These are phyloP conservation scores for Kwoniella shandongensis DNA, from an alignment of 768 basidiomycete species.

Conservation along the genomic window DNA sequence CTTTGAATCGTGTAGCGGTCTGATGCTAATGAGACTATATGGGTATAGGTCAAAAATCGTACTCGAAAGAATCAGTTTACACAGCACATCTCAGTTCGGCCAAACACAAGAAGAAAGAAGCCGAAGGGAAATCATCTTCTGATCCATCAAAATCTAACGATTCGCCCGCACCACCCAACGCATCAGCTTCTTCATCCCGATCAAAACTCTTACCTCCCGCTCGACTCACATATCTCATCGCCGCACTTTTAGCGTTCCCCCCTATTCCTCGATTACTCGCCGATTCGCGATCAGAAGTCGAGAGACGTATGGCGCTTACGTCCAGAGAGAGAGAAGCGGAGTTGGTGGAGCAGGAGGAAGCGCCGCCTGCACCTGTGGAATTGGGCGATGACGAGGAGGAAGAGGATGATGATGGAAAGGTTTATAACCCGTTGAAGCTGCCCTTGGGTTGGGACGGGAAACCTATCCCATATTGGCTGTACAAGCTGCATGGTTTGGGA, in stretches of 20 bases:
- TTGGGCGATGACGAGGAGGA: conserved; percentile 54
- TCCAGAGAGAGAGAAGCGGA: conserved; percentile 85
- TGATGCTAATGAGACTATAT: background rate
- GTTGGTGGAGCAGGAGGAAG: conserved; percentile 75
- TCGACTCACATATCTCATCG: conserved; percentile 67
- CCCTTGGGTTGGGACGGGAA: conserved; percentile 90
- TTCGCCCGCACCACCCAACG: conserved; percentile 18
- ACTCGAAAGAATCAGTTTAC: conserved; percentile 96
- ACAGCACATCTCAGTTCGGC: conserved; percentile 93
- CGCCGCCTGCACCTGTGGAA: conserved; percentile 48
- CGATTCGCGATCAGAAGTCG: conserved; percentile 94
- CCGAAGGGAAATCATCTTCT: conserved; percentile 40
- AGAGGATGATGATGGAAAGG: conserved; percentile 91
- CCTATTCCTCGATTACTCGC: conserved; percentile 67
- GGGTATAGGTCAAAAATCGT: conserved; percentile 83
- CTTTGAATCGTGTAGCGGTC: background rate
- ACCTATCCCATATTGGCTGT: conserved; percentile 79
- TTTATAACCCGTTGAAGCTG: conserved; percentile 96
- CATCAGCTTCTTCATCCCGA: conserved; percentile 36
- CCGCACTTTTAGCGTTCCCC: conserved; percentile 63
- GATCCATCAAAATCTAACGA: conserved; percentile 61
- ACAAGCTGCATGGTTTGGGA: conserved; percentile 96
- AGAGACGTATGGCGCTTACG: conserved; percentile 92
- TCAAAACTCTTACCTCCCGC: conserved; percentile 58
- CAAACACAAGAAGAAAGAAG: conserved; percentile 75